These are phyloP conservation scores for Sicyos baderoa DNA, from an alignment of 306 rosid genomes.

Conservation along the genomic window DNA sequence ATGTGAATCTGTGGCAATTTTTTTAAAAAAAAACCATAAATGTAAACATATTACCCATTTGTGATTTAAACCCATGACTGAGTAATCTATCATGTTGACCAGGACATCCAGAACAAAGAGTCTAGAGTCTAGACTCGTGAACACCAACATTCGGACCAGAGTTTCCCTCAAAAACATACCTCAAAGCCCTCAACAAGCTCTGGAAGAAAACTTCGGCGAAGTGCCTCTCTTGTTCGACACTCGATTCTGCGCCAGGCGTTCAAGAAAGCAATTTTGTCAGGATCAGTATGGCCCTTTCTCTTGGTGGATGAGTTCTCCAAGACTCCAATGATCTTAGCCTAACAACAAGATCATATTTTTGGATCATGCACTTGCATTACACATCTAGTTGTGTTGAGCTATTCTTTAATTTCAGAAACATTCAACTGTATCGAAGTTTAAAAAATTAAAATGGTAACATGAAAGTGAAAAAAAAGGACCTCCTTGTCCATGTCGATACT, in stretches of 20 bases:
- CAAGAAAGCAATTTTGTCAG: slow-evolving; percentile 46
- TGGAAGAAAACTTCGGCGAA: slow-evolving; percentile 66
- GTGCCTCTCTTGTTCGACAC: slow-evolving; percentile 81
- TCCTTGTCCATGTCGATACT: slow-evolving; percentile 96
- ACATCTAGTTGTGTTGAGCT: background rate
- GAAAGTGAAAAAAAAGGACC: slow-evolving; percentile 39
- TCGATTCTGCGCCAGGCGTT: slow-evolving; percentile 62
- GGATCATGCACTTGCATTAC: slow-evolving; percentile 6
- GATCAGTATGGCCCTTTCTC: slow-evolving; percentile 49
- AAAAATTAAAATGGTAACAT: background rate
- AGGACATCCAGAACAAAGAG: background rate
- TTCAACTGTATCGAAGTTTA: background rate
- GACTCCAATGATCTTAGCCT: slow-evolving; percentile 63
- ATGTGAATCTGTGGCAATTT: too few relatives aligned
- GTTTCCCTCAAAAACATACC: slow-evolving; percentile 36
- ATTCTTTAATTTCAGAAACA: background rate
- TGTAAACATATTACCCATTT: too few relatives aligned
- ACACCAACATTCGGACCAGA: background rate
- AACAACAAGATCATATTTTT: slow-evolving; percentile 13
- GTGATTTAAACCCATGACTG: background rate
- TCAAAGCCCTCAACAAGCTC: slow-evolving; percentile 77
- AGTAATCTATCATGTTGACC: background rate
- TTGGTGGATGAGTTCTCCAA: slow-evolving; percentile 36
- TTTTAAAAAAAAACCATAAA: too few relatives aligned
- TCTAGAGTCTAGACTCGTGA: background rate